Percentiles rank a stretch among this genome's conserved stretches.
Conservation (phyloP, 306 rosid genomes). For the Canavalia gladiata region DNA sequence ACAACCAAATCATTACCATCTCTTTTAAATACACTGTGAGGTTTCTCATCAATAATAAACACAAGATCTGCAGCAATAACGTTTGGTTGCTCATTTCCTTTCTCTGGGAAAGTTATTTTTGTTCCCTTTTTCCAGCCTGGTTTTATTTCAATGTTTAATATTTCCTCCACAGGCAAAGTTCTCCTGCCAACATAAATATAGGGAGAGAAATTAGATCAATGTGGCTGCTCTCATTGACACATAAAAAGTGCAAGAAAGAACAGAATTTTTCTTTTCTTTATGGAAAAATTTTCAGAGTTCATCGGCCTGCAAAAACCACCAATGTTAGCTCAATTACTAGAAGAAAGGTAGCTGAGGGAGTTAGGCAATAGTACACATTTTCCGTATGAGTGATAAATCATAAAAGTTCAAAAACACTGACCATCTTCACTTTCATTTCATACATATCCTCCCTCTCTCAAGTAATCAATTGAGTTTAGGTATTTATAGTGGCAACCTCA, state of each 20-base stretch:
- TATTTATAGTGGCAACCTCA: slow-evolving; percentile 15
- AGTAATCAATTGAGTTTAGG: neutral
- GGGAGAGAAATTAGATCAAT: slow-evolving; percentile 20
- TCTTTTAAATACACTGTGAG: slow-evolving; percentile 79
- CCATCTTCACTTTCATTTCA: slow-evolving; percentile 1
- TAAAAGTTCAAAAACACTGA: neutral
- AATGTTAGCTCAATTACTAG: neutral
- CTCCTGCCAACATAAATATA: slow-evolving; percentile 56
- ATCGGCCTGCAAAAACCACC: neutral
- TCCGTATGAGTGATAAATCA: slow-evolving; percentile 2
- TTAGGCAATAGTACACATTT: slow-evolving; percentile 8
- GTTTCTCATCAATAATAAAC: slow-evolving; percentile 87
- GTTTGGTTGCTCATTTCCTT: slow-evolving; percentile 80
- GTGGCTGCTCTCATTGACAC: neutral
- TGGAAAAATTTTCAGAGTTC: neutral
- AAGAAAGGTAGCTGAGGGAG: neutral
- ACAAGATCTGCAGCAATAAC: slow-evolving; percentile 80
- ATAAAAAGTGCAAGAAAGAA: slow-evolving; percentile 2
- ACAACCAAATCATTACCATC: slow-evolving; percentile 82
- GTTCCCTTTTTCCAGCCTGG: slow-evolving; percentile 99
- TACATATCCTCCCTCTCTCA: neutral
- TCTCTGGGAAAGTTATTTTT: slow-evolving; percentile 88
- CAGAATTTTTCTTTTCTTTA: neutral
- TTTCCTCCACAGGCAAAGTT: slow-evolving; percentile 80
- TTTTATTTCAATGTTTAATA: slow-evolving; percentile 79